Evolutionary conservation across 2,329 filamentous ascomycete genomes (phyloP), one percentile per base, ranked within the genome.

Genomic region (Botrytis hyacinthi): DNA sequence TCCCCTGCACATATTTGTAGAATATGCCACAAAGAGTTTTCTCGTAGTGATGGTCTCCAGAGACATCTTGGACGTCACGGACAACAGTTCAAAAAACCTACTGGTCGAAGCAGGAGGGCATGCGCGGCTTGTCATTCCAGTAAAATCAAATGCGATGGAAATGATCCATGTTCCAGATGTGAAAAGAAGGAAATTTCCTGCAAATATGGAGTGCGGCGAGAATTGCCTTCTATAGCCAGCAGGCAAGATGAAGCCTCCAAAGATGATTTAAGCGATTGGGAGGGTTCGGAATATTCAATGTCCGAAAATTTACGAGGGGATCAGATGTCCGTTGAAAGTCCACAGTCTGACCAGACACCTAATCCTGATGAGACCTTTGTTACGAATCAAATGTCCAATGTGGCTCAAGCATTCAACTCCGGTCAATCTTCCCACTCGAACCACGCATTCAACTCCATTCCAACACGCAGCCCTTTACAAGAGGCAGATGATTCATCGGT

Each of bases 101-200:
- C 77, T 0, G 74, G 76, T 2, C 80, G 84, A 63, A 81, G 81
- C 37, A 82, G 82, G 42, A 80, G 81, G 12, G 84, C 84, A 16
- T 86, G 84, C 67, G 80, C 84, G 75, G 80, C 82, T 10, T 86
- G 84, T 42, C 84, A 84, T 66, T 78, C 81, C n/a, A 84, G 82
- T 74, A 86, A 85, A 77, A 84, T 82, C 2, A 84, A 84, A 74
- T 85, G 84, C 68, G 82, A 84, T 73, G 84, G 84, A 2, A 82
- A 83, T 20, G 72, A 77, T 2, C 80, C 79, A 37, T 85, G 84
- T 62, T 80, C 81, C 1, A 81, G 83, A 3, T 85, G 84, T 63
- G 75, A 76, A 7, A 85, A 84, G 75, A 80, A 82, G 72, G 80
- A 80, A 2, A 80, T 84, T 29, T 75, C 76, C 26, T 85, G 84